A percentile compares a stretch with the other conserved stretches of the same genome.
phyloP scores from a whole-genome alignment of 2,329 filamentous ascomycete genomes.

The Plectosphaerella cucumerina region DNA sequence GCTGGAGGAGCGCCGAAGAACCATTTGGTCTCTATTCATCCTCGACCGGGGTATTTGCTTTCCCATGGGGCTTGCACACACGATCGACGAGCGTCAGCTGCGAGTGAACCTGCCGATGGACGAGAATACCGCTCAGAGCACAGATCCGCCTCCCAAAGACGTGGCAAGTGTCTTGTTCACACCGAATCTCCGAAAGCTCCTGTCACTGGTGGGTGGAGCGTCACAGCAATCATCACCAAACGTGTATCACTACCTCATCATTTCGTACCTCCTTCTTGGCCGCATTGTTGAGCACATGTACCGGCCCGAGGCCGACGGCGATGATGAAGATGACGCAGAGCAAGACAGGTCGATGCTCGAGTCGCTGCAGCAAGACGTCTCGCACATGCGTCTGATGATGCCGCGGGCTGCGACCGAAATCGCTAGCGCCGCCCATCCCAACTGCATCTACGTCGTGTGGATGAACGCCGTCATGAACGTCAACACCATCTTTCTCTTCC shows the following conservation, averaged over 20 bases:
- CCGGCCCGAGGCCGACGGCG: slow-evolving; percentile 7
- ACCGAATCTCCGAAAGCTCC: slow-evolving; percentile 11
- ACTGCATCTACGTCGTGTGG: slow-evolving; percentile 16
- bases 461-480: slow-evolving; percentile 13
- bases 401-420: slow-evolving; percentile 16
- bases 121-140: slow-evolving; percentile 14
- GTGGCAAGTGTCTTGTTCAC: slow-evolving; percentile 5
- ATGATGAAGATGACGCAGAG: neutral
- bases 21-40: slow-evolving; percentile 18
- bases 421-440: slow-evolving; percentile 11
- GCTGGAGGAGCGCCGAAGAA: slow-evolving; percentile 15
- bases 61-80: slow-evolving; percentile 16
- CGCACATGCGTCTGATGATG: slow-evolving; percentile 15
- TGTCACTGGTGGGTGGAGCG: slow-evolving; percentile 11
- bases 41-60: slow-evolving; percentile 19
- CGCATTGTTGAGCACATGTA: slow-evolving; percentile 15
- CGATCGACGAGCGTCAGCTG: slow-evolving; percentile 18
- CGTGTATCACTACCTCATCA: slow-evolving; percentile 15
- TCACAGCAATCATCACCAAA: slow-evolving; percentile 6
- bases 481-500: slow-evolving; percentile 16
- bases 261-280: slow-evolving; percentile 16
- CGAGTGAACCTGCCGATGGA: slow-evolving; percentile 16
- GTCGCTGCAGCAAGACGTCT: slow-evolving; percentile 8
- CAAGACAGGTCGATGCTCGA: neutral
- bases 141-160: neutral